Percentiles rank a stretch among this genome's conserved stretches.
phyloP scores from a whole-genome alignment of 2,329 filamentous ascomycete genomes.

The Paecilomyces sp. region DNA sequence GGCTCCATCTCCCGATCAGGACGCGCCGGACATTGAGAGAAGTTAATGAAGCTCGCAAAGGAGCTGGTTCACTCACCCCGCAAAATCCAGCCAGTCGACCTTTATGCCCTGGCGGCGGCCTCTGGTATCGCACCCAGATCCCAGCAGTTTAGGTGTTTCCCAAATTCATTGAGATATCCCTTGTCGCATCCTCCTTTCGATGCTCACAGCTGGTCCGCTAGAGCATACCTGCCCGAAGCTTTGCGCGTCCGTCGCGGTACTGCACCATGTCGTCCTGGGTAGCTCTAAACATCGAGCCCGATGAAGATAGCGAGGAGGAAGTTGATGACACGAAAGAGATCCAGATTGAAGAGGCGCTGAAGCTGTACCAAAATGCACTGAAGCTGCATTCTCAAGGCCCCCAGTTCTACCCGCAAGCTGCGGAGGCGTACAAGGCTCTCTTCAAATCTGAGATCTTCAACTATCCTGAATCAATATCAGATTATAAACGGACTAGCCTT shows the following conservation, averaged over 20 bases:
- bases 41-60: not conserved
- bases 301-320: slow-evolving; percentile 84
- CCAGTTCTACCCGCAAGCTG: slow-evolving; percentile 65
- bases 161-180: not conserved
- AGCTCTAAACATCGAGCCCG: slow-evolving; percentile 88
- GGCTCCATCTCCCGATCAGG: not conserved
- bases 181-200: not conserved
- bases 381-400: slow-evolving; percentile 87
- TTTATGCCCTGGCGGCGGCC: not conserved
- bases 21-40: not conserved
- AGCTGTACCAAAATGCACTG: slow-evolving; percentile 84
- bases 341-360: slow-evolving; percentile 93
- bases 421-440: slow-evolving; percentile 72
- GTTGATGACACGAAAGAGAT: slow-evolving; percentile 93
- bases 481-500: slow-evolving; percentile 65
- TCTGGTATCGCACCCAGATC: not conserved
- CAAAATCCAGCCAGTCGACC: not conserved
- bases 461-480: slow-evolving; percentile 78
- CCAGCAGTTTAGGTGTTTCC: not conserved
- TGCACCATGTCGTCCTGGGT: slow-evolving; percentile 57
- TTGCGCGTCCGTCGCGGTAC: slow-evolving; percentile 8
- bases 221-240: slow-evolving; percentile 4
- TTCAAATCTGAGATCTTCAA: slow-evolving; percentile 92
- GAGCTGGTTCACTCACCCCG: not conserved
- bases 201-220: slow-evolving; percentile 2